These are phyloP conservation scores for Leccinum pellstonianum DNA, from an alignment of 768 basidiomycete genomes.

Conservation along the genomic window DNA sequence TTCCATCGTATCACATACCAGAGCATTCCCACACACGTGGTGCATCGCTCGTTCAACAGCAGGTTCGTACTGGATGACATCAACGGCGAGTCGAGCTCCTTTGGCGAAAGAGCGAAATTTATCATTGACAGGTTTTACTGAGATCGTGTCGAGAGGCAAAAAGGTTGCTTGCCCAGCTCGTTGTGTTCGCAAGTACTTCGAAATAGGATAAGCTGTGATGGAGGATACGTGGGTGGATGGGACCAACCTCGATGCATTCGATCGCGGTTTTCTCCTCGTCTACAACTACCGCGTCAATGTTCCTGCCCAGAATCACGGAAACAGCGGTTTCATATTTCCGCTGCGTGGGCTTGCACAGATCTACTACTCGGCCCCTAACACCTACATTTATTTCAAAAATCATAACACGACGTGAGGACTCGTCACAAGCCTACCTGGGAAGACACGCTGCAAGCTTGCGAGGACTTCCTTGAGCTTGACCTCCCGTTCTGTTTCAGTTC, in stretches of 20 bases:
- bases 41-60: too few relatives aligned
- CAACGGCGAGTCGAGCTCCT: too few relatives aligned
- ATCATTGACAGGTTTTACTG: slow-evolving; percentile 90
- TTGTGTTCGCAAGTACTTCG: slow-evolving; percentile 90
- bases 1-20: too few relatives aligned
- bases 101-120: slow-evolving; percentile 88
- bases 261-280: slow-evolving; percentile 97
- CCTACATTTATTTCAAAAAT: slow-evolving; percentile 41
- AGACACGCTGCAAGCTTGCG: slow-evolving; percentile 79
- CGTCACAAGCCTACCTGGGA: slow-evolving; percentile 60
- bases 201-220: slow-evolving; percentile 1
- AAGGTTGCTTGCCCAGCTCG: slow-evolving; percentile 96
- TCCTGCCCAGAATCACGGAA: slow-evolving; percentile 87
- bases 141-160: slow-evolving; percentile 97
- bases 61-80: too few relatives aligned
- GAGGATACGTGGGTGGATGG: background rate
- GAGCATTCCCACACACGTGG: too few relatives aligned
- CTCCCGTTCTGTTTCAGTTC: slow-evolving; percentile 83
- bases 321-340: slow-evolving; percentile 92
- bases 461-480: slow-evolving; percentile 83
- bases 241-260: slow-evolving; percentile 87
- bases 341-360: slow-evolving; percentile 92
- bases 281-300: slow-evolving; percentile 94
- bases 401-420: background rate
- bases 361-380: slow-evolving; percentile 89